Evolutionary conservation across 1,284 basidiomycete genomes (phyloP).

Genomic region (Kwoniella shivajii): DNA sequence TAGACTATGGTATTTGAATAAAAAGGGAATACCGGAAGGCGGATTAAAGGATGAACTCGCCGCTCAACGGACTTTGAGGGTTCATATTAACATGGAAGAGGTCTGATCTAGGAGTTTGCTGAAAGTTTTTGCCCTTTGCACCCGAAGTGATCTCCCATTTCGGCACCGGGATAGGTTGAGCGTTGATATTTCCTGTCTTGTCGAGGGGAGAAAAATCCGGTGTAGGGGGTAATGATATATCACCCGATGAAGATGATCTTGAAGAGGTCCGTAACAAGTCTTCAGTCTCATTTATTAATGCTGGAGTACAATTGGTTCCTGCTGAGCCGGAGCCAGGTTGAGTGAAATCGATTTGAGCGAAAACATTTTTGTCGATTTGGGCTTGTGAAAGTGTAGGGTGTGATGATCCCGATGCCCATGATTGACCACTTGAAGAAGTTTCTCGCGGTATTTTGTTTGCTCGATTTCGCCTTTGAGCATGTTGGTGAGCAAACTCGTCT

Average conservation of each 20-base stretch:
- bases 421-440: background rate
- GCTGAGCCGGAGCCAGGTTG: background rate
- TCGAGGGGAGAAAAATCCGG: conserved; percentile 37
- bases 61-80: conserved; percentile 17
- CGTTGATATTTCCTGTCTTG: conserved; percentile 2
- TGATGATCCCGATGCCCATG: conserved; percentile 16
- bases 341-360: conserved; percentile 30
- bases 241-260: conserved; percentile 35
- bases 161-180: conserved; percentile 1
- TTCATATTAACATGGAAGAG: conserved; percentile 12
- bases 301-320: conserved; percentile 15
- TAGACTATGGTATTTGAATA: too few species aligned
- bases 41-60: conserved; percentile 13
- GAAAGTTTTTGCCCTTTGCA: background rate
- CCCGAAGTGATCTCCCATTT: conserved; percentile 3
- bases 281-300: conserved; percentile 6
- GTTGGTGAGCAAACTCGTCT: conserved; percentile 10
- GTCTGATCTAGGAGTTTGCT: conserved; percentile 3
- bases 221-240: conserved; percentile 33
- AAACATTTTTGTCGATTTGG: conserved; percentile 21
- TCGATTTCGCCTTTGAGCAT: conserved; percentile 7
- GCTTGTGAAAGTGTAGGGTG: conserved; percentile 15
- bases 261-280: conserved; percentile 20
- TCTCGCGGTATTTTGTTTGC: background rate
- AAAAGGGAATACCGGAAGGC: too few species aligned